Conservation (phyloP, 106 monocot species). For the Acorus calamus region DNA sequence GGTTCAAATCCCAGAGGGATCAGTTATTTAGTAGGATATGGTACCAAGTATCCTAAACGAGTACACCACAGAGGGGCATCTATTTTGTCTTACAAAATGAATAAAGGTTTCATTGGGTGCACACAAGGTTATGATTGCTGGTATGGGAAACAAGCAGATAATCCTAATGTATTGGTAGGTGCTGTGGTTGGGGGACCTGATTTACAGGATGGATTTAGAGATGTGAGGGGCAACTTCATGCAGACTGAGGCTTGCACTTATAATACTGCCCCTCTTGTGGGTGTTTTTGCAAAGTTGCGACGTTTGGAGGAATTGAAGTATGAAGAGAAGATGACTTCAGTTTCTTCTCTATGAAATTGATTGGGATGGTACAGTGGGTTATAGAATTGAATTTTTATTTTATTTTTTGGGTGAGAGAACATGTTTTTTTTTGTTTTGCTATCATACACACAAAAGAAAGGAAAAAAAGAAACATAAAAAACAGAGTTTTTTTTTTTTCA, state of each 20-base stretch:
- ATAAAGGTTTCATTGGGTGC: conserved; percentile 73
- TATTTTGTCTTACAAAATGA: conserved; percentile 56
- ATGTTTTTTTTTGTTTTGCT: too few species aligned
- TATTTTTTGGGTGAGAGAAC: too few species aligned
- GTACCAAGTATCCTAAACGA: conserved; percentile 36
- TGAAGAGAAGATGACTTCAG: too few species aligned
- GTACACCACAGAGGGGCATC: conserved; percentile 78
- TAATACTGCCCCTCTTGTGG: conserved; percentile 82
- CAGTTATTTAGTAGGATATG: conserved; percentile 75
- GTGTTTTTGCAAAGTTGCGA: conserved; percentile 63
- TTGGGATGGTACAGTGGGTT: too few species aligned
- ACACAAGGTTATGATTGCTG: conserved; percentile 82
- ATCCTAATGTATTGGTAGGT: conserved; percentile 68
- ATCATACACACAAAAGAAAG: too few species aligned
- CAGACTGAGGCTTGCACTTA: conserved; percentile 97
- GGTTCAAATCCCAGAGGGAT: conserved; percentile 51
- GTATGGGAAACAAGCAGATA: conserved; percentile 46
- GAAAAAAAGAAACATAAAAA: too few species aligned
- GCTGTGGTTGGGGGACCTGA: conserved; percentile 88
- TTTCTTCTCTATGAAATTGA: too few species aligned
- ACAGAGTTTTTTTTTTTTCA: too few species aligned
- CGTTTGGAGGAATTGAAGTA: too few species aligned
- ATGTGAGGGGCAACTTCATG: conserved; percentile 66
- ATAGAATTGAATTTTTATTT: too few species aligned
- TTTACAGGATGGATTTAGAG: conserved; percentile 39